Conservation (phyloP, 2,329 filamentous ascomycete genomes). For the Ophiocordyceps robertsii region DNA sequence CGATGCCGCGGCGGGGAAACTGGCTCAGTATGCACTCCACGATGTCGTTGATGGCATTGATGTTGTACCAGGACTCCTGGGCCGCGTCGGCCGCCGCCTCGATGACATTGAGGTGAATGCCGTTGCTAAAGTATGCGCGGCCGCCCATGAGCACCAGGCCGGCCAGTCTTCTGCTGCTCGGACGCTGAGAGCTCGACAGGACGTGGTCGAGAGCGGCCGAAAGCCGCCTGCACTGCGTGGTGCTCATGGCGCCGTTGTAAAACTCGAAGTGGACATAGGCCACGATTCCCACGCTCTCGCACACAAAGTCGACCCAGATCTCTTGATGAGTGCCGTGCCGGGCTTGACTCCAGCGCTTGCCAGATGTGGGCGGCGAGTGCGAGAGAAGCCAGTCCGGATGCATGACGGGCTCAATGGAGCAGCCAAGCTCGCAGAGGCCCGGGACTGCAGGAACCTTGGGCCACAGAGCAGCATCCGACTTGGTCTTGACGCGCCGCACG, state of each 20-base stretch:
- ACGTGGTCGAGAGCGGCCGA: slow-evolving; percentile 22
- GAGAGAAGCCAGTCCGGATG: not conserved
- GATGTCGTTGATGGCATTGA: slow-evolving; percentile 29
- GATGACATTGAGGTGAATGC: slow-evolving; percentile 29
- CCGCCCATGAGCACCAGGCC: slow-evolving; percentile 25
- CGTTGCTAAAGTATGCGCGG: slow-evolving; percentile 26
- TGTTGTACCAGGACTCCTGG: slow-evolving; percentile 26
- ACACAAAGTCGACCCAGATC: slow-evolving; percentile 22
- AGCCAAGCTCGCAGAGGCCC: slow-evolving; percentile 18
- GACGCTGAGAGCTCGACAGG: slow-evolving; percentile 9
- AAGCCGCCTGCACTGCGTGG: slow-evolving; percentile 21
- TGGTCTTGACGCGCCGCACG: slow-evolving; percentile 22
- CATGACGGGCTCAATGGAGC: not conserved
- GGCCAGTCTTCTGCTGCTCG: slow-evolving; percentile 10
- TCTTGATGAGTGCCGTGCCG: slow-evolving; percentile 21
- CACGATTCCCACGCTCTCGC: slow-evolving; percentile 9
- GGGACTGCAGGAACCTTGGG: slow-evolving; percentile 24
- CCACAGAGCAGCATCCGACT: slow-evolving; percentile 22
- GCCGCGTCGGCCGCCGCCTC: slow-evolving; percentile 22
- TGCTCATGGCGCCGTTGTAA: slow-evolving; percentile 30
- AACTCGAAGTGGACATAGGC: slow-evolving; percentile 28
- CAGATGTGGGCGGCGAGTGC: slow-evolving; percentile 5
- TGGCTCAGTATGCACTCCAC: slow-evolving; percentile 22
- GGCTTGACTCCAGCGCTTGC: slow-evolving; percentile 12
- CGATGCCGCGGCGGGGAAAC: slow-evolving; percentile 19